phyloP scores from a whole-genome alignment of 495 filamentous ascomycete genomes.

The Penicillium macrosclerotiorum region DNA sequence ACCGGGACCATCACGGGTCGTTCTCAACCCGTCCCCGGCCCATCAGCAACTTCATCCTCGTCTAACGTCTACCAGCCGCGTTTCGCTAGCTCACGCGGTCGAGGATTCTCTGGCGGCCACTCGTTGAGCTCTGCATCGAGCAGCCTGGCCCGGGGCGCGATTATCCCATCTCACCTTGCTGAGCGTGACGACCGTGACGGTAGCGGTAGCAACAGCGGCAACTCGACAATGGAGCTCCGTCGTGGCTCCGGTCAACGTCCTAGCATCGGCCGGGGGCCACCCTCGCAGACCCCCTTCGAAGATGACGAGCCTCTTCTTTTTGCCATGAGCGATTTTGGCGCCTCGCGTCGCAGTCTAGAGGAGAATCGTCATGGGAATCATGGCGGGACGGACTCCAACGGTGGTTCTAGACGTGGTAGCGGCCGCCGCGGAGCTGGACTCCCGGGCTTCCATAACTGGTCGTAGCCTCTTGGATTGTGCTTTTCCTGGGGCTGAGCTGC shows the following conservation, averaged over 20 bases:
- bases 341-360: conserved; percentile 69
- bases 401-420: conserved; percentile 40
- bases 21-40: conserved; percentile 26
- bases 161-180: conserved; percentile 30
- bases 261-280: conserved; percentile 30
- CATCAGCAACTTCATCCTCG: conserved; percentile 36
- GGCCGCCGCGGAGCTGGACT: conserved; percentile 38
- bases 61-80: conserved; percentile 41
- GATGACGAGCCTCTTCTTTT: conserved; percentile 86
- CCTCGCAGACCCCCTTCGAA: conserved; percentile 37
- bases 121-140: conserved; percentile 46
- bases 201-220: conserved; percentile 53
- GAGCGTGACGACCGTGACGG: conserved; percentile 49
- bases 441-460: conserved; percentile 33
- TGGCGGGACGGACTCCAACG: conserved; percentile 28
- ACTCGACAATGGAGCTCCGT: conserved; percentile 34
- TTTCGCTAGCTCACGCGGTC: conserved; percentile 39
- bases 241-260: conserved; percentile 35
- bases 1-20: conserved; percentile 38
- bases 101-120: conserved; percentile 42
- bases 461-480: no score
- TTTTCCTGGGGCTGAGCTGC: no score
- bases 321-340: conserved; percentile 81
- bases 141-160: conserved; percentile 40
- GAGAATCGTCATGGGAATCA: conserved; percentile 56